Percentiles rank a stretch among this genome's conserved stretches.
Conservation (phyloP, 2,329 filamentous ascomycete species). For the Trichoderma gracile region DNA sequence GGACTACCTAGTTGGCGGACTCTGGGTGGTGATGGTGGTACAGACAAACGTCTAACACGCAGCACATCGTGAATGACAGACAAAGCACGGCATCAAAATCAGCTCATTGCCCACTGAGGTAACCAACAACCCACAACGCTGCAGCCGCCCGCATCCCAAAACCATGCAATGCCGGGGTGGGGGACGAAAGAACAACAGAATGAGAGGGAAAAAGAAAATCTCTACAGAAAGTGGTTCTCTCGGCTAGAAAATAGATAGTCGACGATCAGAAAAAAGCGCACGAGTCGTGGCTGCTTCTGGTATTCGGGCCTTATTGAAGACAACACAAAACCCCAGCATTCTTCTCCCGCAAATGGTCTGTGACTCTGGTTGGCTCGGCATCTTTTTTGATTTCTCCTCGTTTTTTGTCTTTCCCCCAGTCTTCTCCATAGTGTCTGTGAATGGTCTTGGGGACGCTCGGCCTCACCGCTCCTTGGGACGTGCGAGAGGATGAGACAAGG, state of each 20-base stretch:
- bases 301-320: conserved; percentile 9
- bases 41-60: too few relatives aligned
- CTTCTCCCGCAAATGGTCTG: background rate
- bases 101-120: background rate
- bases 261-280: background rate
- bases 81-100: conserved; percentile 12
- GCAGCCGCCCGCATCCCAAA: conserved; percentile 4
- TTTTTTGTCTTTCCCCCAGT: too few relatives aligned
- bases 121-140: background rate
- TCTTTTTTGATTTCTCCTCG: too few relatives aligned
- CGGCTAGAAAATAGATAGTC: background rate
- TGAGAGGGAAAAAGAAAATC: background rate
- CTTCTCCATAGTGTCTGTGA: background rate
- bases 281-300: background rate
- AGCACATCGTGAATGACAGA: too few relatives aligned
- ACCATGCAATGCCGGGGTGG: background rate
- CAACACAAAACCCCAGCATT: too few relatives aligned
- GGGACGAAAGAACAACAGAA: too few relatives aligned
- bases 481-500: background rate
- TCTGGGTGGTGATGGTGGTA: too few relatives aligned
- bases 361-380: too few relatives aligned
- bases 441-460: background rate
- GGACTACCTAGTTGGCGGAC: too few relatives aligned
- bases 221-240: background rate
- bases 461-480: conserved; percentile 11